Evolutionary conservation across 495 filamentous ascomycete species (phyloP).

Genomic region (Ascobolus immersus): DNA sequence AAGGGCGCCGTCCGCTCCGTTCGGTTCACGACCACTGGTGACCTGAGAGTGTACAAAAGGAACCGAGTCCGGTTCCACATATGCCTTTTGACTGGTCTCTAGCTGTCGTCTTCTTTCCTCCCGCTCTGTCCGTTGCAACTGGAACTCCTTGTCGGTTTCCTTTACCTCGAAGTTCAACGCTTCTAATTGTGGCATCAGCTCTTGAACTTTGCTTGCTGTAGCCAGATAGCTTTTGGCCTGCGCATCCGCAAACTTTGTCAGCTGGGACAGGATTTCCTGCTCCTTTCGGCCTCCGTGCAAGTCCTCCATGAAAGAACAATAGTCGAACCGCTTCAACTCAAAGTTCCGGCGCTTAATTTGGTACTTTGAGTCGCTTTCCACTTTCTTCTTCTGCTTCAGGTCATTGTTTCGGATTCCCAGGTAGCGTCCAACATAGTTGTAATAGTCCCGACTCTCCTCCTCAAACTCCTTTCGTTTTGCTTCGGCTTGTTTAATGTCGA

Average conservation of each 20-base stretch:
- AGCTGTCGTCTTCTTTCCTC: conserved; percentile 75
- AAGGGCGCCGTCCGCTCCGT: conserved; percentile 34
- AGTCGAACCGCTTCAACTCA: conserved; percentile 92
- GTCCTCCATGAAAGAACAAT: conserved; percentile 98
- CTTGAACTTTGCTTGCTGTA: conserved; percentile 66
- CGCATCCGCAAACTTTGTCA: conserved; percentile 81
- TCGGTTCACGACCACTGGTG: conserved; percentile 23
- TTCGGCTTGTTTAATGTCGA: conserved; percentile 95
- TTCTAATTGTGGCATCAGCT: conserved; percentile 69
- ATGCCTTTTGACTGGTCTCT: conserved; percentile 68
- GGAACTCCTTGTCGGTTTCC: conserved; percentile 84
- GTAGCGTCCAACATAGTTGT: conserved; percentile 79
- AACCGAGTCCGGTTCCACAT: conserved; percentile 43
- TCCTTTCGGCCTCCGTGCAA: conserved; percentile 92
- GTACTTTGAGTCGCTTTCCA: conserved; percentile 87
- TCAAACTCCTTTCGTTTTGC: conserved; percentile 94
- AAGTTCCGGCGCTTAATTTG: conserved; percentile 81
- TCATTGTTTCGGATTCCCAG: conserved; percentile 88
- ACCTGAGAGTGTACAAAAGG: conserved; percentile 13
- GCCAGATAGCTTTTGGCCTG: conserved; percentile 63
- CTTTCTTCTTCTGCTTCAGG: conserved; percentile 84
- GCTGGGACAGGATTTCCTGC: conserved; percentile 82
- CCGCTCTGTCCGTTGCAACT: conserved; percentile 71
- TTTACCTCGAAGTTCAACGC: conserved; percentile 73
- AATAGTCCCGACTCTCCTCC: conserved; percentile 94